Conservation (phyloP, 2,329 filamentous ascomycete genomes). For the Fusarium chaquense region DNA sequence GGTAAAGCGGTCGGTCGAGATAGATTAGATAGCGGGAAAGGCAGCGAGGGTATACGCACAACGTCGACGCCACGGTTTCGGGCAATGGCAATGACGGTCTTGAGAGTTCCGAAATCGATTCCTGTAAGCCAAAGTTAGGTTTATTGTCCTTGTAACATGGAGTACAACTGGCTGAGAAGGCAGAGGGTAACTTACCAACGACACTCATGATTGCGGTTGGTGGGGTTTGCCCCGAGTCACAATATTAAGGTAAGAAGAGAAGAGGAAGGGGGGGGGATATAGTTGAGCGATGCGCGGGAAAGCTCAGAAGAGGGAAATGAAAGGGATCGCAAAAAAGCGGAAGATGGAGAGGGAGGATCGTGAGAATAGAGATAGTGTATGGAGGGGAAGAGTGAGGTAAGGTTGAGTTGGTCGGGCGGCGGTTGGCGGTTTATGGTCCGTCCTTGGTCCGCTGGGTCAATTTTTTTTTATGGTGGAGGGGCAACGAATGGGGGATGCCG, state of each 20-base stretch:
- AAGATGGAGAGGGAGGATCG: conserved; percentile 30
- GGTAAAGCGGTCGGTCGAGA: conserved; percentile 24
- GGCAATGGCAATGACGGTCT: conserved; percentile 97
- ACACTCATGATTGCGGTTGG: conserved; percentile 64
- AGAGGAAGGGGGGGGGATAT: conserved; percentile 21
- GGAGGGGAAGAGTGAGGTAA: conserved; percentile 32
- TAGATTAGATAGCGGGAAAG: conserved; percentile 22
- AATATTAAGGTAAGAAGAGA: conserved; percentile 35
- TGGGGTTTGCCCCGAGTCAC: conserved; percentile 44
- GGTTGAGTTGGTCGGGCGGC: conserved; percentile 32
- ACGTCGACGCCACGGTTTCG: conserved; percentile 99
- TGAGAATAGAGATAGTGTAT: conserved; percentile 21
- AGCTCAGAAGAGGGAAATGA: conserved; percentile 40
- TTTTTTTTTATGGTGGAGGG: conserved; percentile 36
- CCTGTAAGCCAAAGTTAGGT: conserved; percentile 61
- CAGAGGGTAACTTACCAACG: conserved; percentile 58
- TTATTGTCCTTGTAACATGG: conserved; percentile 8
- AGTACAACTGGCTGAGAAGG: not conserved
- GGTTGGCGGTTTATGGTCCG: conserved; percentile 37
- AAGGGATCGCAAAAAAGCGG: conserved; percentile 35
- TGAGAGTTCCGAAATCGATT: conserved; percentile 95
- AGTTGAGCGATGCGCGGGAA: conserved; percentile 34
- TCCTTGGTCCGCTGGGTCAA: conserved; percentile 23
- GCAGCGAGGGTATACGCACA: conserved; percentile 70
- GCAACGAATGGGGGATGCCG: conserved; percentile 36